Evolutionary conservation across 768 basidiomycete species (phyloP), one percentile per base, ranked within the genome.

Genomic region (Termitomyces sp.): DNA sequence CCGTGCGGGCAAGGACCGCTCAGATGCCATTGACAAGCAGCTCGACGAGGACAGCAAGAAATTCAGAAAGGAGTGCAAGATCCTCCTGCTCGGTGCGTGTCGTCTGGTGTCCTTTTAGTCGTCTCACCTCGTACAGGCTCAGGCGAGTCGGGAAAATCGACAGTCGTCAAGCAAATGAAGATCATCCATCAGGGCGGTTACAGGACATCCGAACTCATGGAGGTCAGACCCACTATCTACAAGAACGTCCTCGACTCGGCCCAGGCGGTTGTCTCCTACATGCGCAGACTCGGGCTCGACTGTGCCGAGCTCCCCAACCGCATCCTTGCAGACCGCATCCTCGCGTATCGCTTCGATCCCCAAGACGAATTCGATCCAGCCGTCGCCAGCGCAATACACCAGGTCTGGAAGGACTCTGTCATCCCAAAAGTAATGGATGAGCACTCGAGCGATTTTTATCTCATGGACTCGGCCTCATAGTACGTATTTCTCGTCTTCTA

Each of bases 131-230:
- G 86, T 92, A 61, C 89, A 95, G 94, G 95, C 55, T 95, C 94
- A 13, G 94, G 94, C 65, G 94, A 96, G 76, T 92, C 90, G 0
- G 95, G 95, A 9, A 98, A 98, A 74, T 88, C 86, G 3, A 98
- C 96, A 0, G 93, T 98, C 63, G 94, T 93, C 37, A 94, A 94
- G 70, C 92, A 94, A 70, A 94, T 94, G 92, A 94, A 93, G 76
- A 92, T 94, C 54, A 92, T 94, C 44, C 88, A 94, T 68, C 88
- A 92, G 68, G 83, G 85, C 61, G 92, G 92, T 5, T 94, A 88
- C 71, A 80, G 83, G 3, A 69, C 70, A 20, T 82, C 87, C 1
- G 92, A 94, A 67, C 82, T 90, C 27, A 72, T 85, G 59, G 77
- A 80, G 1, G 92, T 81, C 73, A 79, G 86, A 26, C 78, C 82